Percentiles rank a stretch among this genome's conserved stretches.
phyloP scores from a whole-genome alignment of 139 green algal species.

The Micractinium sp. region DNA sequence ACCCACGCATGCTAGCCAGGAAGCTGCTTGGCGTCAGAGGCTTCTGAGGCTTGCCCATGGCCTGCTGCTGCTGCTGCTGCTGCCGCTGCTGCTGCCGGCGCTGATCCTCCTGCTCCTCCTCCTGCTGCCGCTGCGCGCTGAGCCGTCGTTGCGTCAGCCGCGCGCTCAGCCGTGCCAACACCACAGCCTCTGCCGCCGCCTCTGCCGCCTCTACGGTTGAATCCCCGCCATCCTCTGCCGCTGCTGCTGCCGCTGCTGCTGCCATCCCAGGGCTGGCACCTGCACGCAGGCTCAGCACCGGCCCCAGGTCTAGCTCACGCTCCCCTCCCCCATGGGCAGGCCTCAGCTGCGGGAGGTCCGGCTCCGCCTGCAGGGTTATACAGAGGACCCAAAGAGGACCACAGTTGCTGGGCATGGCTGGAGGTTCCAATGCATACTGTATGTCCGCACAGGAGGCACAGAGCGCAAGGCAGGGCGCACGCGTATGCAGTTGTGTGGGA shows the following conservation, averaged over 20 bases:
- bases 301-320: neutral
- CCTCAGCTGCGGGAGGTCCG: constrained; percentile 27
- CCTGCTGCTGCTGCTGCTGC: neutral
- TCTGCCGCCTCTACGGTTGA: neutral
- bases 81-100: neutral
- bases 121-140: neutral
- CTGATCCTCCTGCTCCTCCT: neutral
- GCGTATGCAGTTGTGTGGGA: too few relatives aligned
- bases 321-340: neutral
- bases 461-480: too few relatives aligned
- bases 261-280: neutral
- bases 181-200: neutral
- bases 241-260: neutral
- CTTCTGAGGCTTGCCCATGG: neutral
- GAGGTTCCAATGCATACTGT: too few relatives aligned
- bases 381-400: neutral
- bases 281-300: neutral
- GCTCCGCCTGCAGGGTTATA: constrained; percentile 1
- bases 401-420: too few relatives aligned
- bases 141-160: neutral
- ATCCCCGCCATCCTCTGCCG: neutral
- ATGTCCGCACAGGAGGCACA: too few relatives aligned
- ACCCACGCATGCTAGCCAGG: neutral
- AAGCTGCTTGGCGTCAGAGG: neutral
- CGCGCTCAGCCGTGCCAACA: neutral